Base-by-base conservation (phyloP, 129 eudicot genomes). In the Flaveria trinervia region DNA sequence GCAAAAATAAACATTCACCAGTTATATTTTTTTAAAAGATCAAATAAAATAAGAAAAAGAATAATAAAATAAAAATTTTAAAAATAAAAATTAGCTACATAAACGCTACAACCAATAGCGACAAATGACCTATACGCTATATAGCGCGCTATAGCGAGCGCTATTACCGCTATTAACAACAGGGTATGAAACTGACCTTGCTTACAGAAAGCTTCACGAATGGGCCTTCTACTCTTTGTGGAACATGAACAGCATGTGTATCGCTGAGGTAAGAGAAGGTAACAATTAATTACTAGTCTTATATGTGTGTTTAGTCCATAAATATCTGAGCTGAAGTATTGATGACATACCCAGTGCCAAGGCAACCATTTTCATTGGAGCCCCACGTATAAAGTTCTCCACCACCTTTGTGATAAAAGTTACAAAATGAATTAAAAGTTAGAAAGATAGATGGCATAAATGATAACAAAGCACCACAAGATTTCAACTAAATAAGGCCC, bases 311-410 rank as follows among this genome's bases (percentile, higher is more conserved):
- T 65, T 33, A 66, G 18, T 8, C 43, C 17, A 46, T 60, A 49
- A 70, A 66, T 14, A 65, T 69, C 56, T 72, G 30, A 22, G 56
- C 57, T 44, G 25, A 66, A 65, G 59, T n/a, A 11, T 55, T 2
- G 16, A 44, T 51, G 66, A 73, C 52, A 71, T 91, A 94, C 99
- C 99, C 97, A 52, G 81, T 89, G 57, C 99, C 99, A 71, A 94
- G 97, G 81, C 99, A 94, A 10, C 99, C 99, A 71, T 94, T 94
- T 80, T 94, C 99, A 74, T 94, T 94, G 41, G 99, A 83, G 65
- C 99, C 99, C 94, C 97, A 94, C 22, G 96, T 67, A 81, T 89
- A 94, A 46, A 94, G 82, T 76, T 94, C 97, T 60, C 98, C 97
- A 59, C 92, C 88, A 51, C 88, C 99, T 94, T 73, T 15, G 56